Percentiles rank a stretch among this genome's conserved stretches.
Conservation (phyloP, 345 rosid species). For the Brassica incana region DNA sequence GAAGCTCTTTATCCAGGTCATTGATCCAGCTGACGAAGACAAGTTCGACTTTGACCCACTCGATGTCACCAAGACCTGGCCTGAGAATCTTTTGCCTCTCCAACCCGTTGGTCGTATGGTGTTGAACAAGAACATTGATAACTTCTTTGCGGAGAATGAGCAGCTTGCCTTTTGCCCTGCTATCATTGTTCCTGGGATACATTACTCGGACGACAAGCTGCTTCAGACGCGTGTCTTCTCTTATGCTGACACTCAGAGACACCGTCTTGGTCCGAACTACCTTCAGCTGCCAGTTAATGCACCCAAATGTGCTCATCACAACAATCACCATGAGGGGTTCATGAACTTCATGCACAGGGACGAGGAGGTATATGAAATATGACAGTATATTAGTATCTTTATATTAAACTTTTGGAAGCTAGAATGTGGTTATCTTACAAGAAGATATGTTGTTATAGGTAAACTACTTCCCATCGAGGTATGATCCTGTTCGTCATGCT, state of each 20-base stretch:
- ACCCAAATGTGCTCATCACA: constrained; percentile 93
- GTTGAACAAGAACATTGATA: constrained; percentile 92
- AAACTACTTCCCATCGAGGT: constrained; percentile 96
- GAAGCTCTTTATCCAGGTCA: constrained; percentile 82
- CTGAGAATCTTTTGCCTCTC: constrained; percentile 89
- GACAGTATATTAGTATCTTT: neutral
- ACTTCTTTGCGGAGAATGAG: constrained; percentile 96
- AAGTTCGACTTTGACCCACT: constrained; percentile 91
- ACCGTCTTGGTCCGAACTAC: constrained; percentile 99
- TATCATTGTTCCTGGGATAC: constrained; percentile 85
- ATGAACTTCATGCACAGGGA: constrained; percentile 95
- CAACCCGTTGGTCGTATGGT: constrained; percentile 98
- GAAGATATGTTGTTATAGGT: constrained; percentile 48
- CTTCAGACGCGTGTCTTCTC: constrained; percentile 92
- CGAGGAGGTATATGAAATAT: constrained; percentile 64
- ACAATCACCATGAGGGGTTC: constrained; percentile 91
- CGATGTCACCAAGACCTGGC: constrained; percentile 97
- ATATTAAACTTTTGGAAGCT: neutral
- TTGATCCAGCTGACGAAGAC: constrained; percentile 86
- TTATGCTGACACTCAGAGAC: constrained; percentile 92
- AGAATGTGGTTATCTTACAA: constrained; percentile 8
- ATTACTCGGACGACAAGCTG: constrained; percentile 85
- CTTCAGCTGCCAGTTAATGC: constrained; percentile 94
- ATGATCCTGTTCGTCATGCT: constrained; percentile 82
- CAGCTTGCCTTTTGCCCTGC: constrained; percentile 95